Conservation (phyloP, 257 asterid genomes). For the Linaria vulgaris region DNA sequence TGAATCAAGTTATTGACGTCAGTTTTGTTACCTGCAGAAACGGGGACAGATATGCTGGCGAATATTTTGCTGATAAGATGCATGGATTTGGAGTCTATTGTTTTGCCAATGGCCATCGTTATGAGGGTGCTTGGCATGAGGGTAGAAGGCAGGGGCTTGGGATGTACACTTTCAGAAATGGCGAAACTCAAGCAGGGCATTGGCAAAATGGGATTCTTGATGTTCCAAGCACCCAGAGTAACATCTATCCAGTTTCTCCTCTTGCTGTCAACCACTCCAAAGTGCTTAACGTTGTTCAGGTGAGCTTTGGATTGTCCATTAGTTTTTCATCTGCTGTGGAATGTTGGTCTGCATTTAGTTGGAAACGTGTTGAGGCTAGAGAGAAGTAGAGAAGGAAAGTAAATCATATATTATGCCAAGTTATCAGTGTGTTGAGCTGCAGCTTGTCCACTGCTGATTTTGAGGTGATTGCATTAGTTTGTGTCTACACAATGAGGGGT, state of each 20-base stretch:
- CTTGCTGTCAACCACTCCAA: constrained; percentile 40
- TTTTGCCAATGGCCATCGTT: constrained; percentile 47
- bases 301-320: neutral
- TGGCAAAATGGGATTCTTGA: constrained; percentile 47
- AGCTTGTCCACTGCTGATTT: no score
- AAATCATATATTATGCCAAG: neutral
- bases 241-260: constrained; percentile 31
- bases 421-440: neutral
- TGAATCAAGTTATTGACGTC: neutral
- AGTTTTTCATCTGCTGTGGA: neutral
- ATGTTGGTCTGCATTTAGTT: neutral
- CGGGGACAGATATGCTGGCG: constrained; percentile 46
- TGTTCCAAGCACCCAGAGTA: constrained; percentile 42
- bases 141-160: constrained; percentile 51
- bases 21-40: constrained; percentile 26
- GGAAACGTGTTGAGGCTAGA: neutral
- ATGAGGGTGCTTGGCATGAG: constrained; percentile 59
- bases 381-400: neutral
- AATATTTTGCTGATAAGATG: constrained; percentile 50
- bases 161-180: constrained; percentile 39
- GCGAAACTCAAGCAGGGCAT: constrained; percentile 46
- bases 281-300: constrained; percentile 53
- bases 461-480: no score
- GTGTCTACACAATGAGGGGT: no score
- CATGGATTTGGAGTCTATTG: constrained; percentile 49